Percentiles rank a stretch among this genome's conserved stretches.
These are phyloP conservation scores for Myrica gale DNA, from an alignment of 306 rosid species.

Conservation along the genomic window DNA sequence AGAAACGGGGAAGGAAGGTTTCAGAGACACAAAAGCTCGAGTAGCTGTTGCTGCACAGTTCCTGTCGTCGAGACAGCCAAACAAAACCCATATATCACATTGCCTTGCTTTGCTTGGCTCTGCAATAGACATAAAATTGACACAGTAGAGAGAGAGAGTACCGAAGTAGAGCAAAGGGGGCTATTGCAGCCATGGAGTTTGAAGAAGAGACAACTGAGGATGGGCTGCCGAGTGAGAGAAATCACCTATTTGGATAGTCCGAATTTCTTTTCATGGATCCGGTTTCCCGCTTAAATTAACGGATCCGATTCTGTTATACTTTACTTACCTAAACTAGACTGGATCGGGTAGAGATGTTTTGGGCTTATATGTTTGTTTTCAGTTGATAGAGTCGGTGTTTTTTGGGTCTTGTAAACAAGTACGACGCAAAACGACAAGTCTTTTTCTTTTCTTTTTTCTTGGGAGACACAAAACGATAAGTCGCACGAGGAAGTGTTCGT, in stretches of 20 bases:
- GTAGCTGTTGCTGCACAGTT: constrained; percentile 40
- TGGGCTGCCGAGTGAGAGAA: not conserved
- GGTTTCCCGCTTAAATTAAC: not conserved
- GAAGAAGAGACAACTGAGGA: not conserved
- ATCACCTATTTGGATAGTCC: not conserved
- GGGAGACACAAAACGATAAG: no score
- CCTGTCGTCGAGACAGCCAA: constrained; percentile 37
- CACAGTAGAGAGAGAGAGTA: constrained; percentile 9
- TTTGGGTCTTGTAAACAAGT: no score
- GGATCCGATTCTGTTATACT: not conserved
- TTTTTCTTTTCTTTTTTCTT: no score
- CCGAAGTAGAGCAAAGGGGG: constrained; percentile 51
- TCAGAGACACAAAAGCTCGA: constrained; percentile 47
- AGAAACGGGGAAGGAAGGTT: constrained; percentile 40
- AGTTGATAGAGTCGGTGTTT: no score
- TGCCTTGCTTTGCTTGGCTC: not conserved
- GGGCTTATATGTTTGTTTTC: no score
- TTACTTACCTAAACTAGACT: not conserved
- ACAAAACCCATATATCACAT: constrained; percentile 15
- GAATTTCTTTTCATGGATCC: not conserved
- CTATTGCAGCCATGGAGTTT: constrained; percentile 55
- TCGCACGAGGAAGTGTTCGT: no score
- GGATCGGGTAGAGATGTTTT: not conserved
- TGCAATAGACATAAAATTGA: not conserved
- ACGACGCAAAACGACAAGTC: no score